Percentiles rank a stretch among this genome's conserved stretches.
Conservation (phyloP, 176 grass and related monocot genomes). For the Carex parvula region DNA sequence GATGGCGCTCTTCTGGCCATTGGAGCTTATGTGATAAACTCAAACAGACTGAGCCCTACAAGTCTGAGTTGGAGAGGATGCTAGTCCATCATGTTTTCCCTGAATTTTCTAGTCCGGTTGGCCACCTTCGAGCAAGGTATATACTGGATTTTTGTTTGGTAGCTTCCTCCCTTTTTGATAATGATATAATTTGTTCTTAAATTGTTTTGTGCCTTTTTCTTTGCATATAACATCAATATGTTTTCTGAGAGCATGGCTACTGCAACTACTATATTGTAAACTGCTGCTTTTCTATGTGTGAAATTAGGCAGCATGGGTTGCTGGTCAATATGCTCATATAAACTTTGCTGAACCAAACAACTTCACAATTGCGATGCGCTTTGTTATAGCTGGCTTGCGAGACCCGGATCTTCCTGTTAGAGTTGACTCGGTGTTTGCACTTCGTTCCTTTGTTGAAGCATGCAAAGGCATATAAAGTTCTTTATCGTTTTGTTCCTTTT, state of each 20-base stretch:
- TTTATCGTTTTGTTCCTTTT: neutral
- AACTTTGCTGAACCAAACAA: conserved; percentile 57
- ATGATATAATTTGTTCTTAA: neutral
- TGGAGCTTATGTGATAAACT: conserved; percentile 87
- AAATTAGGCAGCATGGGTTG: conserved; percentile 86
- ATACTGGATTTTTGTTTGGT: conserved; percentile 21
- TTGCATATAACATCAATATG: neutral
- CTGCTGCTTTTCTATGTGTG: neutral
- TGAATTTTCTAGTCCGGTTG: conserved; percentile 57
- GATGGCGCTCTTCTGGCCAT: conserved; percentile 94
- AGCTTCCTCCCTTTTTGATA: neutral
- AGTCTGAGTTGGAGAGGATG: conserved; percentile 69
- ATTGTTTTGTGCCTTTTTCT: neutral
- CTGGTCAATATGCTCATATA: conserved; percentile 93
- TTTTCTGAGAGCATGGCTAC: neutral
- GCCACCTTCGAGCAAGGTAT: conserved; percentile 78
- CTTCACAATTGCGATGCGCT: conserved; percentile 62
- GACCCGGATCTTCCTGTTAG: conserved; percentile 83
- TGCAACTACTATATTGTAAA: neutral
- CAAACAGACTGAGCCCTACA: conserved; percentile 86
- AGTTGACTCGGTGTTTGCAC: conserved; percentile 92
- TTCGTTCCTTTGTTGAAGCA: conserved; percentile 89
- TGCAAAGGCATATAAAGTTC: conserved; percentile 54
- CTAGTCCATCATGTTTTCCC: conserved; percentile 81
- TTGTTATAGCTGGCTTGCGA: conserved; percentile 58